Evolutionary conservation across 169 alveolate genomes (phyloP).

Genomic region (Plasmodium adleri): DNA sequence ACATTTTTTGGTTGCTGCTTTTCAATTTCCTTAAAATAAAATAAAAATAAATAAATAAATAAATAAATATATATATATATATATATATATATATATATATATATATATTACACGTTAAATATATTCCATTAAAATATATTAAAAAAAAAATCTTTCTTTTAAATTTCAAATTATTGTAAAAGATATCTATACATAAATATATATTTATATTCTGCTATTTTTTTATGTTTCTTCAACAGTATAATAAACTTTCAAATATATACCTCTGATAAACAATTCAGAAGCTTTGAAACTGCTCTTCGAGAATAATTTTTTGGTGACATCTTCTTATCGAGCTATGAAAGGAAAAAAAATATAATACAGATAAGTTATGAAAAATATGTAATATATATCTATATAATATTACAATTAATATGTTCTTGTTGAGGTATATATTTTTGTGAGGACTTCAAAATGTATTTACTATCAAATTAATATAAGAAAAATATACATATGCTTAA

Average conservation of each 20-base stretch:
- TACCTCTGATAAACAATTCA: conserved; percentile 9
- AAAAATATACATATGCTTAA: too few species aligned
- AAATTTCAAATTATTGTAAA: neutral
- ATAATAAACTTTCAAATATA: neutral
- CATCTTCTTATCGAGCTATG: neutral
- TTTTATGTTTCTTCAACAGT: neutral
- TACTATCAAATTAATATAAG: too few species aligned
- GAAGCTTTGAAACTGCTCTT: conserved; percentile 2
- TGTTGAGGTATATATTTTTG: too few species aligned
- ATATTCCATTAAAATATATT: neutral
- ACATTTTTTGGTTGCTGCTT: conserved; percentile 81
- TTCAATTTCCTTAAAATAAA: conserved; percentile 80
- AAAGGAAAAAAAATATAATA: too few species aligned
- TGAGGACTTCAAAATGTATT: too few species aligned
- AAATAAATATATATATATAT: too few species aligned
- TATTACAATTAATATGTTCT: too few species aligned
- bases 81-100: too few species aligned
- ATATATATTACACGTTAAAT: too few species aligned
- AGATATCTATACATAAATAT: neutral
- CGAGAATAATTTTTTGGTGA: neutral
- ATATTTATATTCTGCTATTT: neutral
- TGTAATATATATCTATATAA: too few species aligned
- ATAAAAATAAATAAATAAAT: neutral
- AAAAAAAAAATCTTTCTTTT: neutral
- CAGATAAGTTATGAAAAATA: too few species aligned